These are phyloP conservation scores for Diaporthe sp. DNA, from an alignment of 2,329 filamentous ascomycete species.

Conservation along the genomic window DNA sequence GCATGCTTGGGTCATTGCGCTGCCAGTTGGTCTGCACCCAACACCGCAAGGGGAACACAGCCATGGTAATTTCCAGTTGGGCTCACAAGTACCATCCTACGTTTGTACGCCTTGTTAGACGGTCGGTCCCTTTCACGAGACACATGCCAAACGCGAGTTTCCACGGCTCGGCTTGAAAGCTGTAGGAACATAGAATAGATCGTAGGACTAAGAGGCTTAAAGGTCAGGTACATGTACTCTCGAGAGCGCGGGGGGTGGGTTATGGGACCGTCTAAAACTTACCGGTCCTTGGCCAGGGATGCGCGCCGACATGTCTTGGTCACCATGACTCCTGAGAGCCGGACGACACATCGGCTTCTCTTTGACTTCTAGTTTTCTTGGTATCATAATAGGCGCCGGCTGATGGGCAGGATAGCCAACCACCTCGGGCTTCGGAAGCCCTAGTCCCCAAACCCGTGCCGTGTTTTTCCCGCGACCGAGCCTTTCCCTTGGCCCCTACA, in stretches of 20 bases:
- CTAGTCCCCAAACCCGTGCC: background rate
- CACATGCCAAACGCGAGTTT: background rate
- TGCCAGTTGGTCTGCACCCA: background rate
- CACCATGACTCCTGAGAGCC: constrained; percentile 19
- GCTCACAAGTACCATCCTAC: background rate
- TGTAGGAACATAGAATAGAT: background rate
- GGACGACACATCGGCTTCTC: constrained; percentile 40
- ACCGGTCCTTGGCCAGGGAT: constrained; percentile 25
- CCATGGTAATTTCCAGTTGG: background rate
- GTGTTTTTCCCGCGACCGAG: background rate
- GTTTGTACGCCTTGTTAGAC: background rate
- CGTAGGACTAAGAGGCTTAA: background rate
- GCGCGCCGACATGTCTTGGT: constrained; percentile 39
- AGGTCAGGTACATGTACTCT: background rate
- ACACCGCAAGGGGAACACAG: background rate
- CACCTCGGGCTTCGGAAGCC: background rate
- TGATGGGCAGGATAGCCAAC: background rate
- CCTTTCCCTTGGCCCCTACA: background rate
- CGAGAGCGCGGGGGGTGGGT: background rate
- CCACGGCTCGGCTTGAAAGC: background rate
- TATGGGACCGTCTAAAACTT: background rate
- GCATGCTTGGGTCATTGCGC: background rate
- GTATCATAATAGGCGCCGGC: constrained; percentile 1
- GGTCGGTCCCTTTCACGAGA: background rate
- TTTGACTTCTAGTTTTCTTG: background rate